Conservation (phyloP, 1,284 basidiomycete species). For the Coniophora puteana region DNA sequence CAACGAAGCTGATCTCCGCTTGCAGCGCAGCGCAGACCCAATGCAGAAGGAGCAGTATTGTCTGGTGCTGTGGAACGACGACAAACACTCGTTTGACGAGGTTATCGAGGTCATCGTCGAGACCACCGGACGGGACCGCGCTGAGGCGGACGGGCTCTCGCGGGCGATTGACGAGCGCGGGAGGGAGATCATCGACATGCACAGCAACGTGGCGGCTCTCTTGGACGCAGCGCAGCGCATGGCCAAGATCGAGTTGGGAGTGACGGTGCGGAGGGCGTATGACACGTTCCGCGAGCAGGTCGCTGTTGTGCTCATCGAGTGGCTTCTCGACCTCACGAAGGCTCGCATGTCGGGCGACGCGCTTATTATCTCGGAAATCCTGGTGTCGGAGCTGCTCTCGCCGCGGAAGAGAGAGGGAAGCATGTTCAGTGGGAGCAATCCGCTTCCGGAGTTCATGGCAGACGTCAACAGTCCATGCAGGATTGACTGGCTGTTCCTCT, state of each 20-base stretch:
- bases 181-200: slow-evolving; percentile 83
- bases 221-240: slow-evolving; percentile 82
- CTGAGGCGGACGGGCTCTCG: slow-evolving; percentile 65
- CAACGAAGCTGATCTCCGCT: slow-evolving; percentile 66
- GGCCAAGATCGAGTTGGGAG: slow-evolving; percentile 86
- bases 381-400: slow-evolving; percentile 70
- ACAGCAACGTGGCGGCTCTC: slow-evolving; percentile 62
- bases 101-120: slow-evolving; percentile 80
- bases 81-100: slow-evolving; percentile 93
- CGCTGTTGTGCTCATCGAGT: slow-evolving; percentile 79
- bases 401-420: slow-evolving; percentile 49
- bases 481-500: slow-evolving; percentile 73
- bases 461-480: slow-evolving; percentile 58
- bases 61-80: slow-evolving; percentile 94
- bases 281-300: slow-evolving; percentile 92
- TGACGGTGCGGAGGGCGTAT: slow-evolving; percentile 85
- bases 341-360: slow-evolving; percentile 66
- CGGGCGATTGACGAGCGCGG: slow-evolving; percentile 80
- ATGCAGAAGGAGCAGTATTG: slow-evolving; percentile 79
- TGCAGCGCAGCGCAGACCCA: slow-evolving; percentile 70
- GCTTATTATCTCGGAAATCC: slow-evolving; percentile 66
- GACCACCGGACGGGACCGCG: slow-evolving; percentile 54
- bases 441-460: slow-evolving; percentile 38
- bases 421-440: slow-evolving; percentile 27
- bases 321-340: slow-evolving; percentile 79